These are phyloP conservation scores for Myxozyma nipponensis DNA, from an alignment of 805 yeast genomes.

Conservation along the genomic window DNA sequence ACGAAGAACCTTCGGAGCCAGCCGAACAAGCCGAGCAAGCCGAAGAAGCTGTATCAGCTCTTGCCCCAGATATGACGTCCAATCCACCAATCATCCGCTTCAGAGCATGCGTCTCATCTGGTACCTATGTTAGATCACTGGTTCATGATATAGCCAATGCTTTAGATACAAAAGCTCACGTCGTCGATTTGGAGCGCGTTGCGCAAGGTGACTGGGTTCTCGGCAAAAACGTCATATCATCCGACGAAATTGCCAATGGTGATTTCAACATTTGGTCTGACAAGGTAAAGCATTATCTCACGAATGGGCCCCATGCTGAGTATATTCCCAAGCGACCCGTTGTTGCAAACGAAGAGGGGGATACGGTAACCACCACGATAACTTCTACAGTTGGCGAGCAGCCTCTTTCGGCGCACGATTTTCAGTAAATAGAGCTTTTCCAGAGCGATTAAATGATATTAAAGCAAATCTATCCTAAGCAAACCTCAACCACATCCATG, in stretches of 20 bases:
- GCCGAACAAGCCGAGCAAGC: slow-evolving; percentile 43
- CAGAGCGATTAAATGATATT: no score
- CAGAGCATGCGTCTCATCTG: slow-evolving; percentile 79
- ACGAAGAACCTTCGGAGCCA: slow-evolving; percentile 34
- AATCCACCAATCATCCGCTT: slow-evolving; percentile 52
- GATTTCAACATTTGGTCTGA: slow-evolving; percentile 62
- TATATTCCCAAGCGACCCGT: not conserved
- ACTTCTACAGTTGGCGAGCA: no score
- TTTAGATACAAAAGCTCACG: slow-evolving; percentile 74
- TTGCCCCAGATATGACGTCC: slow-evolving; percentile 2
- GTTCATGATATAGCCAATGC: slow-evolving; percentile 86
- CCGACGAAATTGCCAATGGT: slow-evolving; percentile 60
- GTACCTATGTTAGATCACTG: slow-evolving; percentile 88
- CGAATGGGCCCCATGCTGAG: slow-evolving; percentile 17
- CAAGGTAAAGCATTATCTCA: slow-evolving; percentile 10
- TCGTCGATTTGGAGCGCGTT: slow-evolving; percentile 73
- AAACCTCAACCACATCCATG: no score
- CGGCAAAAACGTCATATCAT: slow-evolving; percentile 59
- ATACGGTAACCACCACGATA: no score
- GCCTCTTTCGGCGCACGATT: no score
- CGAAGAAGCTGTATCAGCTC: slow-evolving; percentile 28
- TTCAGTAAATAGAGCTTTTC: no score
- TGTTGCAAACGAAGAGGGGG: no score
- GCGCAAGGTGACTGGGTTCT: slow-evolving; percentile 84
- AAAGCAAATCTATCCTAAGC: no score